Conservation (phyloP, 2,329 filamentous ascomycete species). For the Penicillium fuscoglaucum region DNA sequence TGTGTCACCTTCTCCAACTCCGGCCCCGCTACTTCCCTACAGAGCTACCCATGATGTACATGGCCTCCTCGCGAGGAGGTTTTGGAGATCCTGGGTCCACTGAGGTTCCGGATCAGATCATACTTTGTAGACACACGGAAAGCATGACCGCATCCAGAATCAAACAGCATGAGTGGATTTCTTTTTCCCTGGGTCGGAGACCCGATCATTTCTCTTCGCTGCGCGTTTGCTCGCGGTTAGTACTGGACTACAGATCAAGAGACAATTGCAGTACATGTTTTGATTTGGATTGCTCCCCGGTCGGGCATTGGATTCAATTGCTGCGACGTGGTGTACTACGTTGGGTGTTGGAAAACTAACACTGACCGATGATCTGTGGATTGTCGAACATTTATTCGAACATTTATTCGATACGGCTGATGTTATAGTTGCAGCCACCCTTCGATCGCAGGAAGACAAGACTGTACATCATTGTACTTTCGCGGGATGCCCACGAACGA, state of each 20-base stretch:
- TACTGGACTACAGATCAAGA: not conserved
- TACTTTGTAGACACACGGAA: not conserved
- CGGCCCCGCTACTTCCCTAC: conserved; percentile 13
- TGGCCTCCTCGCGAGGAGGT: conserved; percentile 19
- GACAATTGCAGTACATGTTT: not conserved
- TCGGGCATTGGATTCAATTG: not conserved
- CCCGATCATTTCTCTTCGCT: not conserved
- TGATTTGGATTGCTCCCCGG: not conserved
- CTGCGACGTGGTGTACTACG: not conserved
- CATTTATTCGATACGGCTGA: not conserved
- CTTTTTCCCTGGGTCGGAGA: too few relatives aligned
- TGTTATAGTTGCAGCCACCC: not conserved
- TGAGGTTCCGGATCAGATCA: not conserved
- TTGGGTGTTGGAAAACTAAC: not conserved
- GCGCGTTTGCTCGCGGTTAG: not conserved
- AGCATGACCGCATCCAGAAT: conserved; percentile 1
- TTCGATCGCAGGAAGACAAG: not conserved
- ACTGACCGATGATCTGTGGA: not conserved
- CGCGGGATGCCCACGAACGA: not conserved
- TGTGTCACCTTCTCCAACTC: conserved; percentile 19
- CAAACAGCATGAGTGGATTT: not conserved
- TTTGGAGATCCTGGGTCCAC: conserved; percentile 23
- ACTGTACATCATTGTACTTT: not conserved
- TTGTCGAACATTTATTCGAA: not conserved
- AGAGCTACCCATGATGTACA: not conserved